Evolutionary conservation across 768 basidiomycete species (phyloP), one percentile per base, ranked within the genome.

Genomic region (Lenzites betulinus): DNA sequence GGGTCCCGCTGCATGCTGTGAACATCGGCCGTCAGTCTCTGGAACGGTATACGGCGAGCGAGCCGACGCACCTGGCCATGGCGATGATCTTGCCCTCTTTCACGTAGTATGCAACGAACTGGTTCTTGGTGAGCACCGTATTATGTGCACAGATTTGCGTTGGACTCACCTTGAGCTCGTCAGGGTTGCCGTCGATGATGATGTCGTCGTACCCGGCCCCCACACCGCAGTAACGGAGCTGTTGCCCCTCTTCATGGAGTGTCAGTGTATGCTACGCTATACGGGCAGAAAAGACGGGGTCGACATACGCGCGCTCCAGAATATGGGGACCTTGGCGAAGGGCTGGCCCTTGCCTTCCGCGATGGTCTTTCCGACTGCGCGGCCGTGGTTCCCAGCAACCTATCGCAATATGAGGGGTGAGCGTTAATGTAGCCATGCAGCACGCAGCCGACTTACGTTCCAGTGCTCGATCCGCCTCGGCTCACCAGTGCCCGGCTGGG

Each of bases 361-460:
- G 64, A 96, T 92, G 9, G 82, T 87, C 70, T 85, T 84, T 0
- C 89, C 94, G n/a, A 90, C 88, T 16, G 88, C 85, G 51, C 93
- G 84, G 2, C 93, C 94, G 59, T 90, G 89, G 72, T 95, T 95
- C 48, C 86, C 86, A 16, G 93, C 93, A 58, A 94, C 88, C 86
- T 89, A 33, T 33, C 6, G 30, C 30, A 33, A 46, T 35, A 22
- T 2, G 50, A 35, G 48, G 18, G 2, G 47, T 59, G 23, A 48
- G 48, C 54, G 41, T 20, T n/a, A 42, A 41, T n/a, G n/a, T n/a
- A n/a, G n/a, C 12, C 18, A 25, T 41, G 16, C 30, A n/a, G 13
- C 59, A 16, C 22, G 51, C 20, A 48, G 41, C 12, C 6, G 33
- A 63, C 83, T 42, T 54, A 89, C 92, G 75, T 93, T 93, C 93